Base-by-base conservation (phyloP, 768 basidiomycete genomes). In the Termitomyces sp. region DNA sequence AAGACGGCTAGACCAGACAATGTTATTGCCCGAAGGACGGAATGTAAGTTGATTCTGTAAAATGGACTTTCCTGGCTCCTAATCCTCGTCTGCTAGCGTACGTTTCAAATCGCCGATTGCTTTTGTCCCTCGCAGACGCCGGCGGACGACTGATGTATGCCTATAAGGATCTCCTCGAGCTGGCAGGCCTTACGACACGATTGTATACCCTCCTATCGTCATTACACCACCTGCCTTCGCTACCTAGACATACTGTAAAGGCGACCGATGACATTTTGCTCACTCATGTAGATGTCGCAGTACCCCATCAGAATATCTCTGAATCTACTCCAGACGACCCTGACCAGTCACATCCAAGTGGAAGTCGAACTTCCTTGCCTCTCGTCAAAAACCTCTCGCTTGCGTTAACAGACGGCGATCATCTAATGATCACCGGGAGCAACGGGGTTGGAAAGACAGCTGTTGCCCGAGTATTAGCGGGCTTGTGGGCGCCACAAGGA, bases 61-160 rank as follows among this genome's bases (percentile, higher is more conserved):
- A 20, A 0, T 24, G 6, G 13, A n/a, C 6, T 24, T 5, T 36
- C 10, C 26, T 1, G 20, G 2, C 24, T 16, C 49, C 34, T 27
- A 37, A 53, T 27, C 1, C 14, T 18, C 27, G n/a, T 27, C 26
- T 37, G 7, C 57, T 60, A 79, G 74, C 88, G 7, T 98, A 98
- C 70, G 94, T 98, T 50, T 95, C 95, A 30, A 96, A 95, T 59
- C 84, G 96, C 18, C 83, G 96, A 12, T 81, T 98, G 0, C 80
- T 98, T 2, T 80, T 98, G 33, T 95, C 95, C 2, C 83, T 98
- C n/a, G 95, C 96, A 1, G 96, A 98, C 65, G 96, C 95, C 0
- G 96, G 96, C 16, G 94, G 95, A 0, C 82, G 96, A 34, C 75
- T 98, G 46, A 98, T 98, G 95, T 95, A 94, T 68, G 93, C 93